Percentiles rank a stretch among this genome's conserved stretches.
phyloP scores from a whole-genome alignment of 192 early-diverging fungal species.

The Umbelopsis sp. region DNA sequence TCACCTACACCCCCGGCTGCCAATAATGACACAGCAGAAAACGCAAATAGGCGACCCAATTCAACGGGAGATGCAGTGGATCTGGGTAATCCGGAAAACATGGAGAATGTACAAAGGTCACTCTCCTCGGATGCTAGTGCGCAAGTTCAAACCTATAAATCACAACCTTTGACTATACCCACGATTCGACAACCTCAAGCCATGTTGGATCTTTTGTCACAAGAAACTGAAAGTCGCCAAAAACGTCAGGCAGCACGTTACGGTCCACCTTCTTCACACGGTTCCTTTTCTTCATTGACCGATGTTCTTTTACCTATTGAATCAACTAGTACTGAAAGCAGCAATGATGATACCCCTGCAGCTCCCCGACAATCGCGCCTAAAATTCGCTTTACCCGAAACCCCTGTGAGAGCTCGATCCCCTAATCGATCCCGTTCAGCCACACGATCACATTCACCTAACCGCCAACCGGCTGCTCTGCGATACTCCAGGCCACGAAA shows the following conservation, averaged over 20 bases:
- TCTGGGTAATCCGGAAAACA: not conserved
- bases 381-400: constrained; percentile 31
- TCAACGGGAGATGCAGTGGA: not conserved
- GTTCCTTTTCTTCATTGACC: constrained; percentile 24
- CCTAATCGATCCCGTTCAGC: not conserved
- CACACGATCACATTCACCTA: constrained; percentile 16
- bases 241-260: constrained; percentile 7
- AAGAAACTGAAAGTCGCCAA: constrained; percentile 26
- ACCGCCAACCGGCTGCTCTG: constrained; percentile 10
- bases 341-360: not conserved
- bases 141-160: not conserved
- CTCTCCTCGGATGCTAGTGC: not conserved
- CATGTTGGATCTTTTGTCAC: constrained; percentile 26
- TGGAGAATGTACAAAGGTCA: not conserved
- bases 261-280: constrained; percentile 5
- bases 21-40: not conserved
- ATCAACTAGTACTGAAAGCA: not conserved
- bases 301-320: constrained; percentile 26
- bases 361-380: constrained; percentile 29
- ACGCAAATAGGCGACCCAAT: not conserved
- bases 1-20: not conserved
- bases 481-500: constrained; percentile 14
- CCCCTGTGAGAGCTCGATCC: constrained; percentile 26
- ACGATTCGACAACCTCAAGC: not conserved
- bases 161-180: not conserved